phyloP scores from a whole-genome alignment of 495 filamentous ascomycete genomes.

The Wilcoxina mikolae region DNA sequence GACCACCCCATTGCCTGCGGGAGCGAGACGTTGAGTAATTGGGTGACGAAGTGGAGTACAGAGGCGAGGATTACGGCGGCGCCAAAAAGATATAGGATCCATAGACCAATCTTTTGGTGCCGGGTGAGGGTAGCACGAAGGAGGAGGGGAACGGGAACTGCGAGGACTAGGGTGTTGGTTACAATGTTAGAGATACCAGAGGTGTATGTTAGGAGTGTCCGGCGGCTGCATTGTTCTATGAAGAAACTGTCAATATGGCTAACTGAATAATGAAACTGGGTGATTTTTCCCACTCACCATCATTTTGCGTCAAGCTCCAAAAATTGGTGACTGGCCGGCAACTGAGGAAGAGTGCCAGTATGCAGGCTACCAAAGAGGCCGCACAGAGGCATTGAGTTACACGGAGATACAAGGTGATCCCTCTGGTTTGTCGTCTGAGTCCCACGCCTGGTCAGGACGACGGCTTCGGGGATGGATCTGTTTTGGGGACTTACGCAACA shows the following conservation, averaged over 20 bases:
- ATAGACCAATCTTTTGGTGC: constrained; percentile 19
- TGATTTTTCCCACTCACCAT: constrained; percentile 12
- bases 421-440: constrained; percentile 22
- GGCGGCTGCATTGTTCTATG: constrained; percentile 17
- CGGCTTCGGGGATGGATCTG: not conserved
- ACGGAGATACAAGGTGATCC: constrained; percentile 21
- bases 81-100: constrained; percentile 25
- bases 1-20: constrained; percentile 27
- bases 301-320: constrained; percentile 15
- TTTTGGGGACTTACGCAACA: constrained; percentile 18
- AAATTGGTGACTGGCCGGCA: constrained; percentile 21
- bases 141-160: constrained; percentile 22
- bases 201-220: constrained; percentile 20
- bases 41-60: constrained; percentile 25
- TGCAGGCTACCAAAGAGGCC: constrained; percentile 17
- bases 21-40: constrained; percentile 26
- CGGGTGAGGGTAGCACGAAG: constrained; percentile 22
- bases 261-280: too few species aligned
- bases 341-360: constrained; percentile 24
- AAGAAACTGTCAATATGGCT: too few species aligned
- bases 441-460: not conserved
- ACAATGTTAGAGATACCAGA: constrained; percentile 27
- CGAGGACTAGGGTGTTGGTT: constrained; percentile 27
- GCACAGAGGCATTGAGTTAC: constrained; percentile 23
- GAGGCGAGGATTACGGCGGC: constrained; percentile 27